Conservation (phyloP, 1,139 yeast species). For the Scheffersomyces parashehatae region DNA sequence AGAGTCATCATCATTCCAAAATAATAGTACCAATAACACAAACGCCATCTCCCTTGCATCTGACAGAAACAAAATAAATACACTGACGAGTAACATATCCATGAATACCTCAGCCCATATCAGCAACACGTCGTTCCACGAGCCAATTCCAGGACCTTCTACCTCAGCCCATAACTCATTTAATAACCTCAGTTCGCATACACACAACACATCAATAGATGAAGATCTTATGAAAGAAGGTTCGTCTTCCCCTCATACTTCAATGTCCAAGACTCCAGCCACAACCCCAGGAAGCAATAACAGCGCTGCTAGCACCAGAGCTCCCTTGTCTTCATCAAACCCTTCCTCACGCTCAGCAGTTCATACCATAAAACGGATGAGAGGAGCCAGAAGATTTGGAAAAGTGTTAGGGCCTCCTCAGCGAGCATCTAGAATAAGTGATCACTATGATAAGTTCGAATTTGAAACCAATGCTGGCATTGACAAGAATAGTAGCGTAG, state of each 20-base stretch:
- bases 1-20: conserved; percentile 12
- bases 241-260: conserved; percentile 9
- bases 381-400: conserved; percentile 37
- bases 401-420: conserved; percentile 43
- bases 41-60: background rate
- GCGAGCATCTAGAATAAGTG: conserved; percentile 29
- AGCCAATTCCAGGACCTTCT: background rate
- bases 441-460: conserved; percentile 9
- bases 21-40: background rate
- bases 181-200: conserved; percentile 12
- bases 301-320: background rate
- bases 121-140: conserved; percentile 2
- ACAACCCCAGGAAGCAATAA: conserved; percentile 20
- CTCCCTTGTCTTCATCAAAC: too few relatives aligned
- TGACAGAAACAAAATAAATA: background rate
- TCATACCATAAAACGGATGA: conserved; percentile 25
- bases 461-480: conserved; percentile 5
- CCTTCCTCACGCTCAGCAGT: conserved; percentile 6
- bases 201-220: conserved; percentile 15
- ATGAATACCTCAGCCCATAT: background rate
- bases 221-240: conserved; percentile 14
- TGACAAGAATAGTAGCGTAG: conserved; percentile 1
- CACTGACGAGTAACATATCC: background rate
- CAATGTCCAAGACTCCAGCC: conserved; percentile 14
- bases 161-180: conserved; percentile 13